These are phyloP conservation scores for Penicillium canescens DNA, from an alignment of 495 filamentous ascomycete genomes.

Conservation along the genomic window DNA sequence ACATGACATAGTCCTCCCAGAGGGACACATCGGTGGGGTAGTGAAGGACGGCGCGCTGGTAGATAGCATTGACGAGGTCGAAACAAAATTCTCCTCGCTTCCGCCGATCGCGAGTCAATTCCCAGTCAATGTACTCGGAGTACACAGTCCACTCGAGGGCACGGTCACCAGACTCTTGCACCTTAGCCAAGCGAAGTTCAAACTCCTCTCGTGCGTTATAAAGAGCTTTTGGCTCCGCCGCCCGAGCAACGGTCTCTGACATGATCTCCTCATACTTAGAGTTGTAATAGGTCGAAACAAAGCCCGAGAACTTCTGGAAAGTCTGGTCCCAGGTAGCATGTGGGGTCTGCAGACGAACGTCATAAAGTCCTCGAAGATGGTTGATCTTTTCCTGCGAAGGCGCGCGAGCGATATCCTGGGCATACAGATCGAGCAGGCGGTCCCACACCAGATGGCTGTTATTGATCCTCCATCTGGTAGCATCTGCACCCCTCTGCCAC, in stretches of 20 bases:
- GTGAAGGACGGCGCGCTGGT: constrained; percentile 69
- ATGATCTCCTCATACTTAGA: constrained; percentile 77
- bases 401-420: constrained; percentile 61
- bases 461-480: constrained; percentile 76
- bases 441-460: constrained; percentile 93
- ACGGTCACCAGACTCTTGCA: constrained; percentile 56
- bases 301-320: constrained; percentile 77
- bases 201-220: constrained; percentile 68
- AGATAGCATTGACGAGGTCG: constrained; percentile 70
- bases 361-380: constrained; percentile 68
- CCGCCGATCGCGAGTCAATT: constrained; percentile 59
- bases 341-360: constrained; percentile 71
- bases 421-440: constrained; percentile 62
- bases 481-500: constrained; percentile 75
- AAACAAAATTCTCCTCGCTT: constrained; percentile 54
- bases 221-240: constrained; percentile 66
- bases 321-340: constrained; percentile 86
- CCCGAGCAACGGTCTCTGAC: constrained; percentile 63
- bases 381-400: constrained; percentile 59
- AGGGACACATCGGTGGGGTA: constrained; percentile 68
- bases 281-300: constrained; percentile 76
- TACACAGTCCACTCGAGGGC: constrained; percentile 59
- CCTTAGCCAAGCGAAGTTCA: constrained; percentile 67
- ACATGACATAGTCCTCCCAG: constrained; percentile 82
- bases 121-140: constrained; percentile 81